phyloP scores from a whole-genome alignment of 169 alveolate species.

The Perkinsus chesapeaki region DNA sequence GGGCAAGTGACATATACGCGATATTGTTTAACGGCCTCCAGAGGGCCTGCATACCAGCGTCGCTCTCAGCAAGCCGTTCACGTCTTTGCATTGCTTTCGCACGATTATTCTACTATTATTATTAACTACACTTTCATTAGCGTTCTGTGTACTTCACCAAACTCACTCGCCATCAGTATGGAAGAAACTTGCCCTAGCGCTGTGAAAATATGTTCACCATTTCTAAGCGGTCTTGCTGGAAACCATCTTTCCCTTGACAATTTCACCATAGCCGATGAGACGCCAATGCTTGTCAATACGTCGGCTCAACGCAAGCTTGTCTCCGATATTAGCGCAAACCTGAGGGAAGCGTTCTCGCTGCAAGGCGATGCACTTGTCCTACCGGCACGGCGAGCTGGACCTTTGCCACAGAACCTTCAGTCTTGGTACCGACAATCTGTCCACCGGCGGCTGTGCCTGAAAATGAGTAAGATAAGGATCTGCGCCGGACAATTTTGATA shows the following conservation, averaged over 20 bases:
- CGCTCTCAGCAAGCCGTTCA: too few species aligned
- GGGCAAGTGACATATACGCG: background rate
- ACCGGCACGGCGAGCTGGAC: constrained; percentile 52
- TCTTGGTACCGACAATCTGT: constrained; percentile 14
- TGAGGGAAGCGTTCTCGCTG: background rate
- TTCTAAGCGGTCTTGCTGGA: background rate
- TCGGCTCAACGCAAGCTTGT: constrained; percentile 94
- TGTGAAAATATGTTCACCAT: background rate
- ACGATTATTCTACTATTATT: too few species aligned
- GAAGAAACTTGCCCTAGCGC: background rate
- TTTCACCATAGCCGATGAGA: constrained; percentile 40
- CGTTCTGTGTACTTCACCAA: too few species aligned
- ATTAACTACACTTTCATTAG: too few species aligned
- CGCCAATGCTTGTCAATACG: constrained; percentile 96
- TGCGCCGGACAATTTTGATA: background rate
- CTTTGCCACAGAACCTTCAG: constrained; percentile 36
- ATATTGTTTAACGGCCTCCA: too few species aligned
- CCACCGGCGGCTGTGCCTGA: constrained; percentile 9
- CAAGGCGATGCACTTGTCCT: constrained; percentile 9
- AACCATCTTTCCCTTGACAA: constrained; percentile 23
- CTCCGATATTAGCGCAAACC: constrained; percentile 62
- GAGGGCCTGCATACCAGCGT: too few species aligned
- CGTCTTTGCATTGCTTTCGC: too few species aligned
- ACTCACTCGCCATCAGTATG: background rate
- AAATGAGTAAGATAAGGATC: background rate